Base-by-base conservation (phyloP, 768 basidiomycete genomes). In the Panaeolus papilionaceus region DNA sequence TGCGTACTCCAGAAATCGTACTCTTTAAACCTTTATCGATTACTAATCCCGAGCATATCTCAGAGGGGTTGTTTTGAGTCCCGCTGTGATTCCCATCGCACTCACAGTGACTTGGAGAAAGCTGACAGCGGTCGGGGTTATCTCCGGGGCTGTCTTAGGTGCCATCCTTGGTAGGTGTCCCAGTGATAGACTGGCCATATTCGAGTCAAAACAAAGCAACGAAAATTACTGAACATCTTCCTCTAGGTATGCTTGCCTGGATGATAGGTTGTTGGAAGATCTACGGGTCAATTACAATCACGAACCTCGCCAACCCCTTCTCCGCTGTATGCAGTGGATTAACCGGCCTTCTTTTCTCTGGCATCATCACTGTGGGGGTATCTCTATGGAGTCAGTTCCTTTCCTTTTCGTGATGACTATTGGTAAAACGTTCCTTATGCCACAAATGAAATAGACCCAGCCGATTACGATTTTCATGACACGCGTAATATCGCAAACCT, bases 241-340 rank as follows among this genome's bases (percentile, higher is more conserved):
- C 26, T 44, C 10, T 28, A 72, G 71, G 71, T 7, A 84, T 85
- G 81, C 47, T 81, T 0, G 83, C 84, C 20, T 86, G 84, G 84
- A 83, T 86, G 80, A 77, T 86, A 9, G 81, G 83, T 0, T 85
- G 85, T 67, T 82, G 78, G 80, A 84, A 85, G 70, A 84, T 83
- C 62, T 83, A 79, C 61, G 81, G 81, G 11, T 69, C 72, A 12
- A 80, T 81, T 45, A 80, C 76, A 47, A 70, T 82, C 16, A 61
- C 74, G 2, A 80, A 79, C 49, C 76, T 82, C 4, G 80, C 81
- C 20, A 69, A 77, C 37, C 81, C 81, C 2, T 81, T 80, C 64
- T 81, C 82, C 9, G 79, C 79, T 1, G 77, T 82, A 18, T 80
- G 79, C 64, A 81, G 80, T 47, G 79, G 80, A 23, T 66, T 80